Evolutionary conservation across 1,284 basidiomycete species (phyloP).

Genomic region (Hemileia vastatrix): DNA sequence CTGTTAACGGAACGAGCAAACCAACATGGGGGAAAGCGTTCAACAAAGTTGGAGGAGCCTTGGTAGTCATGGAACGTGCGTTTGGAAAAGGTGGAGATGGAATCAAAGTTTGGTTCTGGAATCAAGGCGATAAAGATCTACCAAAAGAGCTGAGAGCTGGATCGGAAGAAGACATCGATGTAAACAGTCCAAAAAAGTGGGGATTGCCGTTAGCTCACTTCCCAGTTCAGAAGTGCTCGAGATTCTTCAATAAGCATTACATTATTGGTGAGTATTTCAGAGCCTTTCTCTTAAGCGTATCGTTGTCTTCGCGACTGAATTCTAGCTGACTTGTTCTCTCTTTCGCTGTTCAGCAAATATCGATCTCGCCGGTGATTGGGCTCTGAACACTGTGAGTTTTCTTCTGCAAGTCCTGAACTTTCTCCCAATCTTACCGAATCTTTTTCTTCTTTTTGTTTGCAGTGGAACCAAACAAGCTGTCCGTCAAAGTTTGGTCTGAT

Average conservation of each 20-base stretch:
- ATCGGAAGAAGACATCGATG: constrained; percentile 2
- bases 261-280: too few relatives aligned
- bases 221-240: not conserved
- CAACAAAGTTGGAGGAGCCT: constrained; percentile 36
- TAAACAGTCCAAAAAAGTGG: constrained; percentile 33
- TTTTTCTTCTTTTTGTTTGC: too few relatives aligned
- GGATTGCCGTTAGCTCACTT: constrained; percentile 34
- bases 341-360: too few relatives aligned
- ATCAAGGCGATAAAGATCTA: constrained; percentile 23
- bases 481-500: not conserved
- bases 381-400: too few relatives aligned
- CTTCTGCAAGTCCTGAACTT: too few relatives aligned
- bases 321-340: too few relatives aligned
- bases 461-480: too few relatives aligned
- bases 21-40: constrained; percentile 33
- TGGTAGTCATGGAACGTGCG: constrained; percentile 39
- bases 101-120: constrained; percentile 39
- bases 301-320: too few relatives aligned
- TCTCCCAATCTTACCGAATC: too few relatives aligned
- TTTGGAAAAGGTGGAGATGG: constrained; percentile 36
- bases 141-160: constrained; percentile 31
- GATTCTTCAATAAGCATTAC: too few relatives aligned
- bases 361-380: too few relatives aligned
- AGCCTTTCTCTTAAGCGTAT: too few relatives aligned
- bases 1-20: constrained; percentile 1